Conservation (phyloP, 148 eudicot genomes). For the Rhododendron mucronatum region DNA sequence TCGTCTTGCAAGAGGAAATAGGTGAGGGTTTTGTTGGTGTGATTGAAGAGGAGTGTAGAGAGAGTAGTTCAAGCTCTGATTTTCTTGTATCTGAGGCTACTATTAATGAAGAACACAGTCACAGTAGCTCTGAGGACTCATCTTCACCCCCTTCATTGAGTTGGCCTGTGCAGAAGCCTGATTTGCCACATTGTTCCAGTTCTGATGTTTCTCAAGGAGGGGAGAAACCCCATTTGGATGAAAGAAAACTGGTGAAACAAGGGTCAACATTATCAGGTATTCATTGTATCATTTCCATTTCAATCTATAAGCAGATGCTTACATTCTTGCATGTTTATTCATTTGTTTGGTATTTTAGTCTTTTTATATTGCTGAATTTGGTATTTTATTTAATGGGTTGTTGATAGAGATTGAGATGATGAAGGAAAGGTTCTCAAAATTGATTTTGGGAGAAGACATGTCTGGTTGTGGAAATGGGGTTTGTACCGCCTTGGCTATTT, state of each 20-base stretch:
- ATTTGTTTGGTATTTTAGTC: not conserved
- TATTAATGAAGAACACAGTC: constrained; percentile 31
- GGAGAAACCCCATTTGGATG: constrained; percentile 25
- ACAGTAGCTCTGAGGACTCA: constrained; percentile 39
- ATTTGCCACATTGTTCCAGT: constrained; percentile 17
- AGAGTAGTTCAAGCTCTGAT: constrained; percentile 50
- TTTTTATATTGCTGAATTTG: not conserved
- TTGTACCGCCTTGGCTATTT: constrained; percentile 65
- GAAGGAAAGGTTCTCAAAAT: constrained; percentile 80
- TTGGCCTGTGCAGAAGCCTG: constrained; percentile 32
- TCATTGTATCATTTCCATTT: not conserved
- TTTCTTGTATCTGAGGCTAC: constrained; percentile 34
- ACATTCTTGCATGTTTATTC: not conserved
- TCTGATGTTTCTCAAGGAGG: constrained; percentile 15
- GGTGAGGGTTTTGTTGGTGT: constrained; percentile 11
- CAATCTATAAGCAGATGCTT: not conserved
- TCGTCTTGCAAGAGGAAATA: constrained; percentile 7
- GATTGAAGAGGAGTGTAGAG: constrained; percentile 29
- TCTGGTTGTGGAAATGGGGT: constrained; percentile 88
- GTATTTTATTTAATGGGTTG: not conserved
- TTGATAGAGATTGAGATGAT: constrained; percentile 65
- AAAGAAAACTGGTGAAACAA: constrained; percentile 38
- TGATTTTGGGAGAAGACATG: constrained; percentile 91
- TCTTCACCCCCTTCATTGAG: constrained; percentile 40
- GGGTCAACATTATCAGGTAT: constrained; percentile 46